Percentiles rank a stretch among this genome's conserved stretches.
These are phyloP conservation scores for Corylus americana DNA, from an alignment of 306 rosid genomes.

Conservation along the genomic window DNA sequence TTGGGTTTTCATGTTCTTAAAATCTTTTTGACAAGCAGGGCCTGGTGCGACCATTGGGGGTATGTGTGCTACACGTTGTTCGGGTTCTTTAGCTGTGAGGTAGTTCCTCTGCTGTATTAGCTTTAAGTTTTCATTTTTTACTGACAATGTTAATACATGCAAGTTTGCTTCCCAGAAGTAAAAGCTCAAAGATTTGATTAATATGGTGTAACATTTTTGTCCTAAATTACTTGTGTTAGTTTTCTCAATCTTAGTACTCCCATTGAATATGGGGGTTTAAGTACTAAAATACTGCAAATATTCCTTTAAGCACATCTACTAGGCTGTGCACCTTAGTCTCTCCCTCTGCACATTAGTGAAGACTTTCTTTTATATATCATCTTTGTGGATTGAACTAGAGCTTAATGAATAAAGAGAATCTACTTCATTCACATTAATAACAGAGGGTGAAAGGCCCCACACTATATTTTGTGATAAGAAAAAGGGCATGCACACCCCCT, in stretches of 20 bases:
- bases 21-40: constrained; percentile 51
- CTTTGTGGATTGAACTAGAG: no score
- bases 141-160: background rate
- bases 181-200: background rate
- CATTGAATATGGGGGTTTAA: background rate
- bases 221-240: background rate
- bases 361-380: no score
- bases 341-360: background rate
- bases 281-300: background rate
- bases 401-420: no score
- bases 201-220: background rate
- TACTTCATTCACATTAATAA: background rate
- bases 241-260: background rate
- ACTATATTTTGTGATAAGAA: no score
- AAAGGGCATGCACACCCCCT: no score
- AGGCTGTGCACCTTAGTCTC: background rate
- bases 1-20: constrained; percentile 6
- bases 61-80: constrained; percentile 99
- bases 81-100: constrained; percentile 98
- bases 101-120: constrained; percentile 34
- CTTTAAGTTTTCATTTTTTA: constrained; percentile 3
- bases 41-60: constrained; percentile 99
- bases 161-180: background rate
- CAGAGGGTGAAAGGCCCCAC: background rate
- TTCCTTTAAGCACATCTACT: background rate